Evolutionary conservation across 306 rosid genomes (phyloP).

Genomic region (Vigna mungo): DNA sequence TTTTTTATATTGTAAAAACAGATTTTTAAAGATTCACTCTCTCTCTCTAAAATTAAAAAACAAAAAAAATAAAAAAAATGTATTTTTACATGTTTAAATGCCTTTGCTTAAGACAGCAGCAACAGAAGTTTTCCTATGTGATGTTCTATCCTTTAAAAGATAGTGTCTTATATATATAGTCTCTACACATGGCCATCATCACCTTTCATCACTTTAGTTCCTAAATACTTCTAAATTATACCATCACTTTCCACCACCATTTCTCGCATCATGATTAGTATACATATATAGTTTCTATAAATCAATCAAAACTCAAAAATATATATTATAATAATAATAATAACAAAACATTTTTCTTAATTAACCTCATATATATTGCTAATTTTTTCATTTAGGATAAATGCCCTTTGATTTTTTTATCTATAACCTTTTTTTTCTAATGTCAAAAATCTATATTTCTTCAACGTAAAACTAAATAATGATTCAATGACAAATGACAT

Average conservation of each 20-base stretch:
- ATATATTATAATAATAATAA: not conserved
- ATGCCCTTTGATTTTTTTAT: too few relatives aligned
- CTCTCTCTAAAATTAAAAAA: conserved; percentile 12
- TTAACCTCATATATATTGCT: not conserved
- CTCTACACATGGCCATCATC: conserved; percentile 48
- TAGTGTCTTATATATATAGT: conserved; percentile 20
- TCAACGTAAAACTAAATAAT: too few relatives aligned
- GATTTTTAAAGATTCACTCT: conserved; percentile 30
- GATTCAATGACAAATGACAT: too few relatives aligned
- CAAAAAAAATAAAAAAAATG: not conserved
- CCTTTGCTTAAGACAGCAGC: conserved; percentile 45
- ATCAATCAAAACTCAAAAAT: not conserved
- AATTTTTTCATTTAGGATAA: too few relatives aligned
- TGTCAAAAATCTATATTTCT: too few relatives aligned
- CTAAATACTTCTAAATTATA: not conserved
- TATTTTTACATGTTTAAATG: conserved; percentile 22
- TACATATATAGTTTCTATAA: not conserved
- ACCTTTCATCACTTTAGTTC: not conserved
- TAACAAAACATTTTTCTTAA: not conserved
- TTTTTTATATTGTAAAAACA: conserved; percentile 26
- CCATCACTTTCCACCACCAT: not conserved
- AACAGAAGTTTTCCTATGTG: conserved; percentile 31
- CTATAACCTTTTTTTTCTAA: too few relatives aligned
- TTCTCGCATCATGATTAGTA: not conserved
- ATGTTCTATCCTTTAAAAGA: conserved; percentile 23